Conservation (phyloP, 345 rosid species). For the Sonneratia alba region DNA sequence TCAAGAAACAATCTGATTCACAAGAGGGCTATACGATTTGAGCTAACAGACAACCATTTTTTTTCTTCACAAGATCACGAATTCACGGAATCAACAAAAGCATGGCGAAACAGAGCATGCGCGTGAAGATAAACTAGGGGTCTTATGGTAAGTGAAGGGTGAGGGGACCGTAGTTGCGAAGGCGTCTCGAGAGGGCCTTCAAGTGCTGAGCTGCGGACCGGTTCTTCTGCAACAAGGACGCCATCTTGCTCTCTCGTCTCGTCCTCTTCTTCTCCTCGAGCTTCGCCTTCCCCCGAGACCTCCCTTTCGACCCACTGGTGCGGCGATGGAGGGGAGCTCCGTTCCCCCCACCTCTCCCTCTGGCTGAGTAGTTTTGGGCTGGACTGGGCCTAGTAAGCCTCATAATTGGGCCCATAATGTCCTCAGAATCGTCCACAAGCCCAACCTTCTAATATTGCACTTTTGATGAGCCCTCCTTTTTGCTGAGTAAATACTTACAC, state of each 20-base stretch:
- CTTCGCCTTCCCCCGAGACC: neutral
- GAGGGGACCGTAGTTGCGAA: constrained; percentile 49
- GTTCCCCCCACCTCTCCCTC: no score
- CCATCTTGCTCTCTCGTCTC: constrained; percentile 11
- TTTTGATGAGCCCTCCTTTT: no score
- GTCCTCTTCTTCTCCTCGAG: neutral
- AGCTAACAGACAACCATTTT: neutral
- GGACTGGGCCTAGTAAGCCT: no score
- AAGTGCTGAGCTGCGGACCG: constrained; percentile 39
- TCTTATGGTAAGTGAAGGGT: neutral
- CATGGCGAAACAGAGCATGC: neutral
- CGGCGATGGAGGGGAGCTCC: no score
- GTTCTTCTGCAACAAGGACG: constrained; percentile 52
- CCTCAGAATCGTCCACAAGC: no score
- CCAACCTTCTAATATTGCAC: no score
- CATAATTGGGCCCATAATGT: no score
- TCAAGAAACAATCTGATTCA: neutral
- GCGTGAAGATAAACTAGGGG: neutral
- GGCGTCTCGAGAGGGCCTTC: constrained; percentile 45
- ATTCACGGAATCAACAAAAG: neutral
- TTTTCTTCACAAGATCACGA: neutral
- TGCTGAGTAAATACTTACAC: no score
- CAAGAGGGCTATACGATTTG: neutral
- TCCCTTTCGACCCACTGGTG: no score
- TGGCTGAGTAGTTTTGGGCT: no score